These are phyloP conservation scores for Pythium utonaiense DNA, from an alignment of 352 stramenopile genomes.

Conservation along the genomic window DNA sequence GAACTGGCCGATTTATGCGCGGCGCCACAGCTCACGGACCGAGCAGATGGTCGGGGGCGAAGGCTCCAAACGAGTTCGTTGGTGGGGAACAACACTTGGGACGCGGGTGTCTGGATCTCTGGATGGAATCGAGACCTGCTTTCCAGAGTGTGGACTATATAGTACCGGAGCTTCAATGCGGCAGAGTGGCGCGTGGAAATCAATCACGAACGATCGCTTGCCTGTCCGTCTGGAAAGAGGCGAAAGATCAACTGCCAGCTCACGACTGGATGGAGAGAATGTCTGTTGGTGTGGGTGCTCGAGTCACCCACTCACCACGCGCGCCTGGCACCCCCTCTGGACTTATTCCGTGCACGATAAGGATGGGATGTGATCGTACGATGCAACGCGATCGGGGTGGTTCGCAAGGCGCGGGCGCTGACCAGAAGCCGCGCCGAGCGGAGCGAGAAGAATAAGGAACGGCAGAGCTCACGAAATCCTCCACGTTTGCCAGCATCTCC, in stretches of 20 bases:
- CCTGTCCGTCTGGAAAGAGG: neutral
- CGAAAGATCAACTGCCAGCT: constrained; percentile 9
- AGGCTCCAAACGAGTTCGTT: no score
- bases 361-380: constrained; percentile 6
- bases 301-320: neutral
- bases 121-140: constrained; percentile 1
- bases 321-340: neutral
- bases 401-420: no score
- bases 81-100: no score
- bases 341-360: constrained; percentile 15
- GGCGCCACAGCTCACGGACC: constrained; percentile 1
- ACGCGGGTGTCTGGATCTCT: neutral
- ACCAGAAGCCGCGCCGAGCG: constrained; percentile 8
- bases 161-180: no score
- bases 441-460: constrained; percentile 6
- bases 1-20: constrained; percentile 18
- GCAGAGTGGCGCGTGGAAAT: neutral
- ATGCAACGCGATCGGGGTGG: constrained; percentile 11
- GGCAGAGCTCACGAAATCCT: neutral
- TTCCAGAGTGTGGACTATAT: no score
- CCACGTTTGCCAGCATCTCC: neutral
- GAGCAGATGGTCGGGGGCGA: constrained; percentile 18
- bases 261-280: no score
- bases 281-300: no score
- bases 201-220: neutral